phyloP scores from a whole-genome alignment of 345 rosid genomes.

The Populus alba region DNA sequence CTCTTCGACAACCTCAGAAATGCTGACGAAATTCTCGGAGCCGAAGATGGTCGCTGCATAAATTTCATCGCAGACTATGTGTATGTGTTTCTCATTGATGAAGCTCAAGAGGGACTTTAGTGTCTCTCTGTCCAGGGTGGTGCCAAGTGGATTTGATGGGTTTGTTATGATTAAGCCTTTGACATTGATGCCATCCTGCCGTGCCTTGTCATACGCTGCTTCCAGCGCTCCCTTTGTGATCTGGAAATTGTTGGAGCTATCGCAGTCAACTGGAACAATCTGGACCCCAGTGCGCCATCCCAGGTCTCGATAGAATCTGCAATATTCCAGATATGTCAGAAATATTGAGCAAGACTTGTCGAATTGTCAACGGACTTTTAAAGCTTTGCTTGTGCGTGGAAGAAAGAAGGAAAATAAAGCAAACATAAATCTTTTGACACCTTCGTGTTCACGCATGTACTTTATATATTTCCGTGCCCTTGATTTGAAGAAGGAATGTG shows the following conservation, averaged over 20 bases:
- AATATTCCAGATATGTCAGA: neutral
- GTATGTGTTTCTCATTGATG: constrained; percentile 52
- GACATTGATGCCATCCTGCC: constrained; percentile 41
- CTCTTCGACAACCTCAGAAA: constrained; percentile 57
- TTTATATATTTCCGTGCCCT: no score
- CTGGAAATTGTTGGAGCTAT: constrained; percentile 62
- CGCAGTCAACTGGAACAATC: constrained; percentile 59
- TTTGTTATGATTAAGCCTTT: constrained; percentile 76
- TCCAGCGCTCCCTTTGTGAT: constrained; percentile 54
- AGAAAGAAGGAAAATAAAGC: neutral
- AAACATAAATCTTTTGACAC: no score
- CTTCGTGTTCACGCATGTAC: no score
- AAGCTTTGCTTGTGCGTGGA: no score
- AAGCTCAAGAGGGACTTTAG: constrained; percentile 47
- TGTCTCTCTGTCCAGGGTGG: constrained; percentile 48
- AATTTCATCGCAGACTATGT: constrained; percentile 78
- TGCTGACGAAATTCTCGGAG: constrained; percentile 53
- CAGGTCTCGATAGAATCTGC: constrained; percentile 77
- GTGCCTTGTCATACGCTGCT: constrained; percentile 52
- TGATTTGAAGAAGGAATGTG: no score
- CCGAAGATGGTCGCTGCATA: constrained; percentile 67
- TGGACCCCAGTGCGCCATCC: constrained; percentile 78
- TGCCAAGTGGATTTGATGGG: constrained; percentile 91
- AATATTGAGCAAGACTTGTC: no score
- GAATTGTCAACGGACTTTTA: no score